phyloP scores from a whole-genome alignment of 2,329 filamentous ascomycete species.

The Diplodia scrobiculata region DNA sequence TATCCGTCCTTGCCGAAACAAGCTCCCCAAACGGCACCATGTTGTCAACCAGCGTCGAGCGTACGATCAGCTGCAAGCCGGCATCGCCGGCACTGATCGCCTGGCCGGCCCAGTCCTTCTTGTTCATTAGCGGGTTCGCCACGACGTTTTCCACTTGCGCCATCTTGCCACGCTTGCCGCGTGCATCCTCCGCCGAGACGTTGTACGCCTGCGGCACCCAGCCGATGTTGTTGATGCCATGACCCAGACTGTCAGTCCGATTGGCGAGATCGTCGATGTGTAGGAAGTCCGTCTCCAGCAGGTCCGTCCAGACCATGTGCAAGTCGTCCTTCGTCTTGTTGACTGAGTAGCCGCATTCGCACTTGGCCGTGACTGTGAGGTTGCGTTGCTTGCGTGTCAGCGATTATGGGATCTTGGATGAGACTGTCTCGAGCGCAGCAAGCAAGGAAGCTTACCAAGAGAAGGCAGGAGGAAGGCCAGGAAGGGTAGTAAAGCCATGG shows the following conservation, averaged over 20 bases:
- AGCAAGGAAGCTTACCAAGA: background rate
- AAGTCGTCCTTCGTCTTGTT: conserved; percentile 48
- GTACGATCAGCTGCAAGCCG: conserved; percentile 45
- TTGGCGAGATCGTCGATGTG: conserved; percentile 52
- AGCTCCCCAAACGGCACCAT: conserved; percentile 66
- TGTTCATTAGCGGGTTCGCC: conserved; percentile 53
- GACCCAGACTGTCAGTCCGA: too few relatives aligned
- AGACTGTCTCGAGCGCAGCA: background rate
- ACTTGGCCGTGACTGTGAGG: conserved; percentile 52
- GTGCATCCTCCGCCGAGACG: conserved; percentile 58
- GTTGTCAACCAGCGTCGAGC: conserved; percentile 46
- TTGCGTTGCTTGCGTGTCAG: background rate
- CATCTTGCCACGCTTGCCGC: conserved; percentile 67
- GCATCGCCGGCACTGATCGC: conserved; percentile 49
- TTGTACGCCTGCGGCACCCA: conserved; percentile 72
- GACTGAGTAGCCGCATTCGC: conserved; percentile 72
- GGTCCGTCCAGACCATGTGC: conserved; percentile 64
- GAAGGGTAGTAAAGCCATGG: background rate
- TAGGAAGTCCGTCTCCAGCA: conserved; percentile 72
- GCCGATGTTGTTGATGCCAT: conserved; percentile 44
- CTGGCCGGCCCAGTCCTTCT: conserved; percentile 50
- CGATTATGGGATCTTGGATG: background rate
- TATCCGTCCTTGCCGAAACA: conserved; percentile 61
- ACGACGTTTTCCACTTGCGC: conserved; percentile 62
- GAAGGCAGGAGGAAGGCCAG: background rate